phyloP scores from a whole-genome alignment of 1,284 basidiomycete species.

The Amylostereum chailletii region DNA sequence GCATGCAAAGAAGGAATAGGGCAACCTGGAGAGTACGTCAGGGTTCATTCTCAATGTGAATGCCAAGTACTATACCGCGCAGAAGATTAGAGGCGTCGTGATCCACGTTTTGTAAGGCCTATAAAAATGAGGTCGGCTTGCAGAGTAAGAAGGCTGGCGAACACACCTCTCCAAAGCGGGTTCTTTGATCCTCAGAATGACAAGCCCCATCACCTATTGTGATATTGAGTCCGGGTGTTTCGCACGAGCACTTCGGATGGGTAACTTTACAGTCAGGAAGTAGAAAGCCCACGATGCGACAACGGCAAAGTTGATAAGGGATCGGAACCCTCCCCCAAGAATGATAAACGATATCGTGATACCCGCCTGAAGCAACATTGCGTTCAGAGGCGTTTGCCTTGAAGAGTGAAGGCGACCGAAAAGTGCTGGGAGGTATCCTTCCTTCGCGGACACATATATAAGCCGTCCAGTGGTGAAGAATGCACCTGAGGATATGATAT shows the following conservation, averaged over 20 bases:
- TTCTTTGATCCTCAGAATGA: constrained; percentile 87
- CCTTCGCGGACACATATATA: constrained; percentile 83
- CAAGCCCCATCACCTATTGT: constrained; percentile 73
- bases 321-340: constrained; percentile 82
- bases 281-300: constrained; percentile 89
- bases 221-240: constrained; percentile 1
- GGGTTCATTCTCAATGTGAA: background rate
- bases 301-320: constrained; percentile 82
- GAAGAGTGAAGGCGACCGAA: constrained; percentile 72
- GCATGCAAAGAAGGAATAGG: constrained; percentile 91
- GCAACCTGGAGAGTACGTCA: constrained; percentile 49
- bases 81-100: constrained; percentile 85
- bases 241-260: background rate
- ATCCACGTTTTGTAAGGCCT: constrained; percentile 93
- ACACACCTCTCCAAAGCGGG: constrained; percentile 74
- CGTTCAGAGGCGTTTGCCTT: constrained; percentile 80
- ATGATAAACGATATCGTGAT: constrained; percentile 74
- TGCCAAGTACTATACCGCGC: constrained; percentile 48
- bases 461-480: constrained; percentile 81
- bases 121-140: constrained; percentile 3
- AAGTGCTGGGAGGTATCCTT: constrained; percentile 78
- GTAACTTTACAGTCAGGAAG: constrained; percentile 67
- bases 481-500: constrained; percentile 35
- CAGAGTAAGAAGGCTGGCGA: background rate
- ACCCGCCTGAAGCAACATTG: constrained; percentile 67